phyloP scores from a whole-genome alignment of 371 early-diverging fungal genomes.

The Fennellomyces sp. region DNA sequence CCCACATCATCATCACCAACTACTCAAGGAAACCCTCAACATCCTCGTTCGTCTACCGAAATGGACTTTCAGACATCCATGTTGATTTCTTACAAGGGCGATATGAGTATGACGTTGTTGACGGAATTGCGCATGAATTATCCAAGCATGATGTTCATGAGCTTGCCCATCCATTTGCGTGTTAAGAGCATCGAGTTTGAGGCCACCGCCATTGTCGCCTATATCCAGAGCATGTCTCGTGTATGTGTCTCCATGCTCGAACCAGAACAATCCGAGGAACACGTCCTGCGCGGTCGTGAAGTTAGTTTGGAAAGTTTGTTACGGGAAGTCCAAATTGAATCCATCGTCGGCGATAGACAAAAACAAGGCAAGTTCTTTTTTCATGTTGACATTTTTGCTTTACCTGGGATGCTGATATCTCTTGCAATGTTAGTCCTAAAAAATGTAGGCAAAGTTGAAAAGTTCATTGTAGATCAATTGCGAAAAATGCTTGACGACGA shows the following conservation, averaged over 20 bases:
- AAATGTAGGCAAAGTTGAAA: slow-evolving; percentile 92
- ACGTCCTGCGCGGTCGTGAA: slow-evolving; percentile 14
- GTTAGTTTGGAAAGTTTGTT: slow-evolving; percentile 58
- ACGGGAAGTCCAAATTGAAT: slow-evolving; percentile 80
- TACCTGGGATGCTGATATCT: not conserved
- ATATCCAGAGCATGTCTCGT: slow-evolving; percentile 70
- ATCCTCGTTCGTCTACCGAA: slow-evolving; percentile 17
- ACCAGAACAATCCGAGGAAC: slow-evolving; percentile 54
- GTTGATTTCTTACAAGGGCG: slow-evolving; percentile 78
- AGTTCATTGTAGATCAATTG: slow-evolving; percentile 88
- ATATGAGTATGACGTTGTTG: slow-evolving; percentile 81
- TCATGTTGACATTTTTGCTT: not conserved
- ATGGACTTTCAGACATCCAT: slow-evolving; percentile 83
- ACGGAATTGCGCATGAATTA: slow-evolving; percentile 92
- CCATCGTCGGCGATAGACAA: slow-evolving; percentile 87
- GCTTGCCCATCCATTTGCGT: slow-evolving; percentile 83
- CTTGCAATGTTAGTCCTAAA: slow-evolving; percentile 65
- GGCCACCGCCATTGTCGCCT: slow-evolving; percentile 87
- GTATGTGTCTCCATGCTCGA: slow-evolving; percentile 91
- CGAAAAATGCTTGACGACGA: slow-evolving; percentile 87
- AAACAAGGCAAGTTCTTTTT: slow-evolving; percentile 71
- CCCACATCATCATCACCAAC: not conserved
- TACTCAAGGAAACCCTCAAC: not conserved
- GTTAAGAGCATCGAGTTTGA: slow-evolving; percentile 85
- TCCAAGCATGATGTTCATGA: slow-evolving; percentile 89